Evolutionary conservation across 2,329 filamentous ascomycete genomes (phyloP).

Genomic region (Alternaria brassicae): DNA sequence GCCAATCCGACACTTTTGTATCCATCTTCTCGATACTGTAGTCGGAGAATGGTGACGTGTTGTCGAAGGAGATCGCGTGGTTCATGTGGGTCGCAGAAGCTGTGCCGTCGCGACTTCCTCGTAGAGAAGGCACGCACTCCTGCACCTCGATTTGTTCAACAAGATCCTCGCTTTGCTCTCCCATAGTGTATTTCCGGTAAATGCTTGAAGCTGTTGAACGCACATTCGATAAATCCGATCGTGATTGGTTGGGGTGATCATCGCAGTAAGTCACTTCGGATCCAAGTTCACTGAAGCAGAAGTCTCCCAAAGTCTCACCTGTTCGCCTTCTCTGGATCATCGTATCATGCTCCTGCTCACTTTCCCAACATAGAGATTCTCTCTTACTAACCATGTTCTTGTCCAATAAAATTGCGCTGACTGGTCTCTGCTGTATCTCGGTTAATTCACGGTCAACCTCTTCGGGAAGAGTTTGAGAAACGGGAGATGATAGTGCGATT

Average conservation of each 20-base stretch:
- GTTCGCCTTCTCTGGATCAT: background rate
- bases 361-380: background rate
- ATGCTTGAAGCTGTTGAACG: background rate
- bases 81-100: background rate
- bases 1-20: slow-evolving; percentile 7
- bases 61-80: background rate
- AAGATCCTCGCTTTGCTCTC: background rate
- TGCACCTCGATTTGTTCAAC: background rate
- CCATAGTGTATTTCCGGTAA: no score
- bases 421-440: slow-evolving; percentile 5
- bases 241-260: background rate
- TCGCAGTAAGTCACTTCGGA: background rate
- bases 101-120: background rate
- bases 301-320: background rate
- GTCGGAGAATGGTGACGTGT: background rate
- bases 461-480: background rate
- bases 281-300: background rate
- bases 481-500: background rate
- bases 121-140: background rate
- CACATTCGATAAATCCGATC: background rate
- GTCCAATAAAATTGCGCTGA: background rate
- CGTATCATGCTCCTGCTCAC: background rate
- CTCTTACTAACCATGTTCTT: background rate
- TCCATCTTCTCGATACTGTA: background rate
- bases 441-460: slow-evolving; percentile 6